Base-by-base conservation (phyloP, 2,329 filamentous ascomycete genomes). In the Colletotrichum liaoningense region DNA sequence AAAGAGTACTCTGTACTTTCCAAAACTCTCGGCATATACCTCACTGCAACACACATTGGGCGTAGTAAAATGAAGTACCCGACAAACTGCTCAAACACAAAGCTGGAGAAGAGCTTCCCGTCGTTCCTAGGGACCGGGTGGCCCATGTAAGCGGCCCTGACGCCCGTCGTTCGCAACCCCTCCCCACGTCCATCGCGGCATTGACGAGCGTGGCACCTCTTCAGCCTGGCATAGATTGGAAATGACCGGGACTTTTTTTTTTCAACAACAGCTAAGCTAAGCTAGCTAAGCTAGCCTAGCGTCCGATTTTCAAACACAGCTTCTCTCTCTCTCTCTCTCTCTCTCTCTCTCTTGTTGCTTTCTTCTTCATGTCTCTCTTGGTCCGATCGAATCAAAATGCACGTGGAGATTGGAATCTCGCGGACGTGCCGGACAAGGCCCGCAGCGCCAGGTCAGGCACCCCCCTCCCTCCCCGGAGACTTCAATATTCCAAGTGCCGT, bases 221-320 rank as follows among this genome's bases (percentile, higher is more conserved):
- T 59, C 65, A 73, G 70, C 70, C 54, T 62, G 66, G 68, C 70
- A 73, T 65, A 60, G 67, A 70, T 70, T 26, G 67, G 67, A 65
- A 65, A 14, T 28, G 59, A 30, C 55, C 28, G n/a, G 70, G 59
- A 42, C 38, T 16, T n/a, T n/a, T 16, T n/a, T n/a, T 30, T 33
- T 3, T 56, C 42, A 16, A 14, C 62, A 35, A 16, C 14, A 42
- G 38, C 38, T 42, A 42, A 42, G 38, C 38, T 42, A 19, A 42
- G 35, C 35, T 38, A 38, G 11, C 11, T 14, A 14, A 14, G 33
- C 16, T 49, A 49, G 42, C 42, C 16, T 49, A 49, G 6, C 11
- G 19, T n/a, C 42, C 42, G 42, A n/a, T 3, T 49, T n/a, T 19
- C 42, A n/a, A n/a, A n/a, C 33, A 49, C 16, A 19, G 42, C 42